Base-by-base conservation (phyloP, 306 rosid genomes). In the Corylus americana region DNA sequence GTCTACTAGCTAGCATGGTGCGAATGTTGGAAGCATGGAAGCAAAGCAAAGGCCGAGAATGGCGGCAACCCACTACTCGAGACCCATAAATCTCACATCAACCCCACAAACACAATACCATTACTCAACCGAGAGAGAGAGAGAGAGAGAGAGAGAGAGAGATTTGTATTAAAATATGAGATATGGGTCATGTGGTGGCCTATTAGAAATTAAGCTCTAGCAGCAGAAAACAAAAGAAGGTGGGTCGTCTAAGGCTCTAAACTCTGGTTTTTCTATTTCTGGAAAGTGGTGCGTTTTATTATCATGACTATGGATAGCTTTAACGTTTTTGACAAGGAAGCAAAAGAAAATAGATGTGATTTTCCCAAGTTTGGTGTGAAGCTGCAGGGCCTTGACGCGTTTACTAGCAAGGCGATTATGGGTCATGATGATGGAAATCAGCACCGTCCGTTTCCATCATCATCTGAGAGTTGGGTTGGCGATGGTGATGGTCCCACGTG, bases 1-100 rank as follows among this genome's bases (percentile, higher is more conserved):
- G 92, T 87, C 92, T 39, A 54, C 9, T 87, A 85, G 89, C 87
- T 27, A 29, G 87, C 54, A 71, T 71, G 87, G 89, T 91, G 94
- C 92, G 94, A 92, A 92, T 92, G 96, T 92, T 91, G 94, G 94
- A 89, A 89, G 91, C 81, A 92, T 88, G 96, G 96, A 88, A 78
- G 96, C 96, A 91, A 84, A 85, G 75, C 90, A 89, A 83, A 89
- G 93, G 88, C 75, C 85, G 74, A 85, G 86, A 85, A 82, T 87
- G 89, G 92, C 96, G 96, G 96, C 92, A 89, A 89, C 89, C 92
- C 93, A 83, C 83, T 68, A 76, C 81, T 76, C 85, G 77, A 42
- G 45, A 64, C 82, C 77, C 77, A 77, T 81, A 77, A 82, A 80
- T 82, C 84, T 76, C 84, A 70, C 85, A 17, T 74, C 86, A 70